Evolutionary conservation across 345 rosid genomes (phyloP).

Genomic region (Trapa bicornis): DNA sequence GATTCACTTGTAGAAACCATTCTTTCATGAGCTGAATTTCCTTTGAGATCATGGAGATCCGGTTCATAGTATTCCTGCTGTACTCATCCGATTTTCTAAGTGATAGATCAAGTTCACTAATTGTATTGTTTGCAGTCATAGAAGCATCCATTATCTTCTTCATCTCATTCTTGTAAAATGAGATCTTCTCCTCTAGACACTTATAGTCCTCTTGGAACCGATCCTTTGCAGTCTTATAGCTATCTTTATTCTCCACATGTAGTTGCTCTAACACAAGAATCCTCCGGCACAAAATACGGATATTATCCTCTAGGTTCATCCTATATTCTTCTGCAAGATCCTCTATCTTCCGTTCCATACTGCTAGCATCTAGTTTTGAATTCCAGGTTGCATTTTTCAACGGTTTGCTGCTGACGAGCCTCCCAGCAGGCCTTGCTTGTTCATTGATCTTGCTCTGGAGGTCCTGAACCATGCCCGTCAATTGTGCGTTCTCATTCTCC

Average conservation of each 20-base stretch:
- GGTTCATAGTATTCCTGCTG: conserved; percentile 17
- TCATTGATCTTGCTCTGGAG: conserved; percentile 15
- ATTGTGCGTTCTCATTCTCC: conserved; percentile 14
- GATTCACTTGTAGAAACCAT: conserved; percentile 22
- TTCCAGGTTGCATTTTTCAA: background rate
- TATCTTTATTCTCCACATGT: conserved; percentile 46
- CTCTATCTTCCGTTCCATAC: conserved; percentile 50
- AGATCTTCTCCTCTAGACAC: conserved; percentile 14
- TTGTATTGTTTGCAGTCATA: conserved; percentile 14
- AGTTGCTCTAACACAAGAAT: conserved; percentile 62
- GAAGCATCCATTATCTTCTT: conserved; percentile 21
- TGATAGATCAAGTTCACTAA: conserved; percentile 22
- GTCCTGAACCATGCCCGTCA: conserved; percentile 22
- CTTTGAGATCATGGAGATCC: conserved; percentile 23
- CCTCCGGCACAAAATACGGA: conserved; percentile 47
- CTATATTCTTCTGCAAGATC: conserved; percentile 49
- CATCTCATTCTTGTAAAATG: conserved; percentile 19
- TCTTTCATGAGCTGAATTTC: conserved; percentile 35
- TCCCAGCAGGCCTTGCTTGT: background rate
- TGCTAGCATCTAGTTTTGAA: conserved; percentile 12
- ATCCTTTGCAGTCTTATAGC: conserved; percentile 22
- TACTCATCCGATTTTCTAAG: conserved; percentile 23
- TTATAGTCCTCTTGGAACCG: conserved; percentile 23
- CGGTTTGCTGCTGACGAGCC: background rate
- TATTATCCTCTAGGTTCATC: conserved; percentile 49